Conservation (phyloP, 495 filamentous ascomycete species). For the Polyplosphaeria fusca region DNA sequence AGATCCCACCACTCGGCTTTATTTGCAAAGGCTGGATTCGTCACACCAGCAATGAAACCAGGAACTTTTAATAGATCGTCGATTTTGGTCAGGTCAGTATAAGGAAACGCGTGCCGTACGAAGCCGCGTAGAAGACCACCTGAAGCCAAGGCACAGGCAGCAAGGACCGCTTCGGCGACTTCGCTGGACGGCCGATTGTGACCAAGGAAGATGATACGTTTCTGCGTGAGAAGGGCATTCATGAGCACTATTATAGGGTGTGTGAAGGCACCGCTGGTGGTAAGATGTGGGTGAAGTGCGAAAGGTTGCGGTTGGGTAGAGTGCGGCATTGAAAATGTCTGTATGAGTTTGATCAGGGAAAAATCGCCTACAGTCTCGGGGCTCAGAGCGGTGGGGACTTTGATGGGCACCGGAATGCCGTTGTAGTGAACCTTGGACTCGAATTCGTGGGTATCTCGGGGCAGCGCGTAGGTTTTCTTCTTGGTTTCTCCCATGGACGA, state of each 20-base stretch:
- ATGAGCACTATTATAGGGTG: slow-evolving; percentile 75
- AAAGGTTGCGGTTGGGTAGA: slow-evolving; percentile 80
- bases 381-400: slow-evolving; percentile 86
- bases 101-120: slow-evolving; percentile 96
- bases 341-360: slow-evolving; percentile 92
- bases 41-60: slow-evolving; percentile 96
- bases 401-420: slow-evolving; percentile 91
- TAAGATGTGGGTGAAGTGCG: slow-evolving; percentile 83
- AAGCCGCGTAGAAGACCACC: slow-evolving; percentile 94
- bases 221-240: slow-evolving; percentile 89
- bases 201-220: slow-evolving; percentile 91
- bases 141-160: slow-evolving; percentile 86
- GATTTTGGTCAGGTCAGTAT: slow-evolving; percentile 96
- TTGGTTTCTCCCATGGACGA: slow-evolving; percentile 38
- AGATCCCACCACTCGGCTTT: slow-evolving; percentile 99
- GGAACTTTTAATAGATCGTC: slow-evolving; percentile 94
- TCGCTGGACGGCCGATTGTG: slow-evolving; percentile 91
- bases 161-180: slow-evolving; percentile 92
- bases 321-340: slow-evolving; percentile 83
- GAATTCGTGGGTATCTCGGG: slow-evolving; percentile 94
- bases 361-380: slow-evolving; percentile 98
- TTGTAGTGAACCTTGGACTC: slow-evolving; percentile 94
- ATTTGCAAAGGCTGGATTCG: slow-evolving; percentile 91
- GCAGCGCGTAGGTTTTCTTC: slow-evolving; percentile 56
- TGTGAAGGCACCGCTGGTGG: slow-evolving; percentile 77